These are phyloP conservation scores for Candida ascalaphidarum DNA, from an alignment of 805 yeast genomes.

Conservation along the genomic window DNA sequence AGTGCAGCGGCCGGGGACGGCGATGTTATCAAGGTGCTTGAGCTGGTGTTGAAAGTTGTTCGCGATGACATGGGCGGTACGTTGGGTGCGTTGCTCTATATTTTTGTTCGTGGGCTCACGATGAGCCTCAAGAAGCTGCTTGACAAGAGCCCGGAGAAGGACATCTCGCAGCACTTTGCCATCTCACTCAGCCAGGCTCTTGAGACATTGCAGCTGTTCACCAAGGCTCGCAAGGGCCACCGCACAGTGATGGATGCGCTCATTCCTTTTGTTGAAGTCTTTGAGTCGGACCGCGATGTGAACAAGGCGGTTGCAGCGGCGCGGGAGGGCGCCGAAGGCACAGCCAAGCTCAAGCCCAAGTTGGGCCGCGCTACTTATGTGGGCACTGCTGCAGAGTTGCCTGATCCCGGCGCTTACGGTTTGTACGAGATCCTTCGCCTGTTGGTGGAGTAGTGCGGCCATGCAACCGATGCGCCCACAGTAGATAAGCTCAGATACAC, in stretches of 20 bases:
- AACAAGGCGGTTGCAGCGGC: constrained; percentile 62
- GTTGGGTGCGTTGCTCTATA: constrained; percentile 88
- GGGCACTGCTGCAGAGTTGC: constrained; percentile 49
- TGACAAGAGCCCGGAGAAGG: constrained; percentile 18
- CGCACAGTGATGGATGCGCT: constrained; percentile 84
- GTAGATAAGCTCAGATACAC: too few relatives aligned
- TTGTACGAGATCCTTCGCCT: constrained; percentile 53
- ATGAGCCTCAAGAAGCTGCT: constrained; percentile 30
- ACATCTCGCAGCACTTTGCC: too few relatives aligned
- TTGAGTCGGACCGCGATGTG: constrained; percentile 45
- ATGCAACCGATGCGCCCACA: too few relatives aligned
- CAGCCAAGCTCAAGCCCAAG: constrained; percentile 68
- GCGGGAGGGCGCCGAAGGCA: constrained; percentile 63
- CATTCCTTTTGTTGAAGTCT: constrained; percentile 73
- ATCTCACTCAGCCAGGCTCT: constrained; percentile 51
- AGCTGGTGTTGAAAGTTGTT: constrained; percentile 72
- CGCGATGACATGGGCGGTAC: constrained; percentile 97
- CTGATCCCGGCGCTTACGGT: constrained; percentile 95
- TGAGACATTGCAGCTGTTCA: constrained; percentile 71
- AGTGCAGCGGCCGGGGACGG: constrained; percentile 36
- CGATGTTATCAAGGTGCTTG: constrained; percentile 51
- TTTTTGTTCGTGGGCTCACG: constrained; percentile 71
- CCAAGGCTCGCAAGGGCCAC: constrained; percentile 84
- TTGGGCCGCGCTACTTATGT: constrained; percentile 97
- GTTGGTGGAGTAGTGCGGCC: too few relatives aligned